phyloP scores from a whole-genome alignment of 2,329 filamentous ascomycete genomes.

The Chrysosporium keratinophilum region DNA sequence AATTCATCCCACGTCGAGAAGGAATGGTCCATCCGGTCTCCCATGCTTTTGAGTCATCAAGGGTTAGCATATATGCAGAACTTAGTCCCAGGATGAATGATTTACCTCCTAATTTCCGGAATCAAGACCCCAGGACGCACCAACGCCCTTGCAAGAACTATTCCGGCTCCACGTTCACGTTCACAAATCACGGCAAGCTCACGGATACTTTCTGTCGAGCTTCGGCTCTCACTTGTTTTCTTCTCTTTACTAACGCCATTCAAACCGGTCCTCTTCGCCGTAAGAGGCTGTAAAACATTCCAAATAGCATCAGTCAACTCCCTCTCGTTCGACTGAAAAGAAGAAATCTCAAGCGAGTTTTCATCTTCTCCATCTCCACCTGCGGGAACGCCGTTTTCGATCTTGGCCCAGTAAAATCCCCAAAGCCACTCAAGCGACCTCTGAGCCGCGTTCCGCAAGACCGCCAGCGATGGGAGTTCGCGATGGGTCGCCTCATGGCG shows the following conservation, averaged over 20 bases:
- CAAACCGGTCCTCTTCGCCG: neutral
- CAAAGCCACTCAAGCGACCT: constrained; percentile 76
- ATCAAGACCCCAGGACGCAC: constrained; percentile 9
- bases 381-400: constrained; percentile 27
- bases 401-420: constrained; percentile 68
- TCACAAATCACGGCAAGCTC: constrained; percentile 10
- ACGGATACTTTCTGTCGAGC: constrained; percentile 1
- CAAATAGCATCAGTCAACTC: constrained; percentile 1
- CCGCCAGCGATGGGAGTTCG: constrained; percentile 64
- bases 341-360: neutral
- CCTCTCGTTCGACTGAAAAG: neutral
- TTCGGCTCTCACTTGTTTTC: neutral
- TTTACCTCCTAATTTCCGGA: constrained; percentile 12
- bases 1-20: constrained; percentile 31
- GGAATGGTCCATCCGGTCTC: constrained; percentile 21
- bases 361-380: neutral
- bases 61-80: constrained; percentile 3
- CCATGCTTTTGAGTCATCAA: constrained; percentile 19
- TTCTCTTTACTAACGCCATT: neutral
- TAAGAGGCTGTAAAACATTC: constrained; percentile 4
- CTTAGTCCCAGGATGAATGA: constrained; percentile 2
- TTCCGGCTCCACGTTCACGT: neutral
- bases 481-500: constrained; percentile 86
- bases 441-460: constrained; percentile 58
- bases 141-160: constrained; percentile 7